Base-by-base conservation (phyloP, 2,329 filamentous ascomycete genomes). In the Colletotrichum sp. region DNA sequence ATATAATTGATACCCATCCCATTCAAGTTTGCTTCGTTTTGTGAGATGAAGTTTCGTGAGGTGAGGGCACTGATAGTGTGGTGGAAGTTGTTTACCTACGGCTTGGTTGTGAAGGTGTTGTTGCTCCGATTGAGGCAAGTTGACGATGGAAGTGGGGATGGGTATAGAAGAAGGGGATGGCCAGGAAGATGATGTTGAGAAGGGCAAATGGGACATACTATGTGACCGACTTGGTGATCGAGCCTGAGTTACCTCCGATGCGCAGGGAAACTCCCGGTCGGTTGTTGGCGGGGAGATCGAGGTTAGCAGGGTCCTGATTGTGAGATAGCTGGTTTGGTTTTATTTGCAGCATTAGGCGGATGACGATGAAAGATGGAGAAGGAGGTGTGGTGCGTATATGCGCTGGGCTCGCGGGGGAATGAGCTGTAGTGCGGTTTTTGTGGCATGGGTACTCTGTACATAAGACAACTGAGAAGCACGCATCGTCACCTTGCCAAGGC, bases 11-110 rank as follows among this genome's bases (percentile, higher is more conserved):
- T 74, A 74, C 71, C 71, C 71, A 70, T 70, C 66, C 66, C 71
- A 70, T 83, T 88, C 32, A 89, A 92, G 88, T 43, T 25, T 36
- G 16, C 10, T 27, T 25, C 30, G 32, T 64, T 64, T 12, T 1
- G 16, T 34, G 58, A n/a, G 86, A 83, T 92, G 66, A 69, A 7
- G 16, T n/a, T 10, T 48, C 39, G 32, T 56, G 43, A 34, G 32
- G 4, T 13, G 28, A 18, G 30, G 18, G 60, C 22, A 22, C 22
- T 22, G 22, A 22, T 22, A 22, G 22, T 22, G 22, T 18, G 60
- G 8, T 62, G 30, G 18, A 56, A 8, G 39, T 15, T 61, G 10
- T 22, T 28, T 2, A 28, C 4, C 16, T 30, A 25, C 25, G 58
- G 7, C 0, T 60, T n/a, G 22, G 6, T 48, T 48, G 39, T 43